Evolutionary conservation across 2,329 filamentous ascomycete genomes (phyloP).

Genomic region (Exophiala sp.): DNA sequence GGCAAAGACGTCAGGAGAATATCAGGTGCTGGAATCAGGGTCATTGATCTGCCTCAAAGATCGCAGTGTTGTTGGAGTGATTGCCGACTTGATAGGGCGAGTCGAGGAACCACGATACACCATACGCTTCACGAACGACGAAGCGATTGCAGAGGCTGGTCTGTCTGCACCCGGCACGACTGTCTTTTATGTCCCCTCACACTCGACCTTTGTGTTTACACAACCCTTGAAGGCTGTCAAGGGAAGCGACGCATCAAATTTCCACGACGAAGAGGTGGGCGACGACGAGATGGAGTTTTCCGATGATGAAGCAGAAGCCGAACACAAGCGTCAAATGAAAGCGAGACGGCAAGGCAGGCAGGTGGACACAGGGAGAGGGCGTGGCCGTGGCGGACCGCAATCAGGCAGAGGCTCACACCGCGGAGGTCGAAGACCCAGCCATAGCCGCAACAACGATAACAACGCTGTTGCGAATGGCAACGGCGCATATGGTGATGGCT

Average conservation of each 20-base stretch:
- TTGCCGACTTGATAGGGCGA: conserved; percentile 82
- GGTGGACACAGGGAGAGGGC: conserved; percentile 41
- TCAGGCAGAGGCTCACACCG: conserved; percentile 16
- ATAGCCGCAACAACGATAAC: conserved; percentile 3
- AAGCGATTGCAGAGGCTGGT: conserved; percentile 65
- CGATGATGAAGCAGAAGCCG: conserved; percentile 90
- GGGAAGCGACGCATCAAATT: conserved; percentile 89
- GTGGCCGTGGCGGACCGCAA: conserved; percentile 33
- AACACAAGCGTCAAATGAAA: conserved; percentile 69
- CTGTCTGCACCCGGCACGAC: conserved; percentile 56
- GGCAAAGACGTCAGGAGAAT: conserved; percentile 73
- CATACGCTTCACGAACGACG: conserved; percentile 66
- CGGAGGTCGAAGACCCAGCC: conserved; percentile 15
- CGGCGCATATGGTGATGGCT: conserved; percentile 29
- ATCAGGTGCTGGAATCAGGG: conserved; percentile 77
- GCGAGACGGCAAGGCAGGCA: conserved; percentile 59
- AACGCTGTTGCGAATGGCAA: background rate
- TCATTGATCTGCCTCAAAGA: conserved; percentile 78
- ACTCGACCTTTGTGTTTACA: conserved; percentile 83
- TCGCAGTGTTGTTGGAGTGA: conserved; percentile 70
- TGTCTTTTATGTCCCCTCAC: conserved; percentile 74
- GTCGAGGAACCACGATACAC: conserved; percentile 85
- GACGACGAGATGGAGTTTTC: conserved; percentile 92
- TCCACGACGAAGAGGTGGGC: conserved; percentile 85
- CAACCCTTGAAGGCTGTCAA: conserved; percentile 74